Evolutionary conservation across 495 filamentous ascomycete species (phyloP).

Genomic region (Xanthoparmelia taractica): DNA sequence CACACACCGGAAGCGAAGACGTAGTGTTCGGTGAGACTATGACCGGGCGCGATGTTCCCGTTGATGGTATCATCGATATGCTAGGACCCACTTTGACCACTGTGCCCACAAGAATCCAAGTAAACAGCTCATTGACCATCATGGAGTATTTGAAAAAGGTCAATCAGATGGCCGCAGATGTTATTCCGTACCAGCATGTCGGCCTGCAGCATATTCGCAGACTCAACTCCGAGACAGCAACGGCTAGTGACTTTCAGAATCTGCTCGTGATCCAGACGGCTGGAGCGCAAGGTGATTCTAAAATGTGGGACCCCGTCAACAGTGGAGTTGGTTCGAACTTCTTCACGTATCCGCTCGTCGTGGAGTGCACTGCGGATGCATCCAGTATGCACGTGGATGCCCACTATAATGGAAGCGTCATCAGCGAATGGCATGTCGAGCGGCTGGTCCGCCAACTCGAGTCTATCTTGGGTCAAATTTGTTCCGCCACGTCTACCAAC

Average conservation of each 20-base stretch:
- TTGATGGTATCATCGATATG: constrained; percentile 44
- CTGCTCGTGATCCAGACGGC: constrained; percentile 39
- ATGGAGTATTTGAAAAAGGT: constrained; percentile 38
- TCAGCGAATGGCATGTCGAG: constrained; percentile 37
- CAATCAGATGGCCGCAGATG: constrained; percentile 33
- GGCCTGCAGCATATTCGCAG: constrained; percentile 50
- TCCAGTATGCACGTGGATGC: constrained; percentile 52
- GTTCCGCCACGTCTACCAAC: constrained; percentile 17
- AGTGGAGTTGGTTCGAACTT: constrained; percentile 34
- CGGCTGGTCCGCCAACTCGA: constrained; percentile 40
- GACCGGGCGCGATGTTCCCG: constrained; percentile 45
- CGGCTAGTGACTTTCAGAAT: constrained; percentile 46
- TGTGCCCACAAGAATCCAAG: constrained; percentile 40
- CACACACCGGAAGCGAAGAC: constrained; percentile 40
- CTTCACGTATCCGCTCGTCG: constrained; percentile 43
- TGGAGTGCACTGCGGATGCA: constrained; percentile 39
- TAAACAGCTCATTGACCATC: constrained; percentile 34
- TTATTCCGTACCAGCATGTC: constrained; percentile 45
- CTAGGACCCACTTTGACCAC: constrained; percentile 49
- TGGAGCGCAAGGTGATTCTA: constrained; percentile 3
- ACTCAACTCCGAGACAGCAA: constrained; percentile 41
- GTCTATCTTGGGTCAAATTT: constrained; percentile 30
- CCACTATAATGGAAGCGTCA: constrained; percentile 50
- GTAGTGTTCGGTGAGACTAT: constrained; percentile 50
- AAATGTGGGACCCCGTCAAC: constrained; percentile 19